Conservation (phyloP, 257 asterid species). For the Lavandula angustifolia region DNA sequence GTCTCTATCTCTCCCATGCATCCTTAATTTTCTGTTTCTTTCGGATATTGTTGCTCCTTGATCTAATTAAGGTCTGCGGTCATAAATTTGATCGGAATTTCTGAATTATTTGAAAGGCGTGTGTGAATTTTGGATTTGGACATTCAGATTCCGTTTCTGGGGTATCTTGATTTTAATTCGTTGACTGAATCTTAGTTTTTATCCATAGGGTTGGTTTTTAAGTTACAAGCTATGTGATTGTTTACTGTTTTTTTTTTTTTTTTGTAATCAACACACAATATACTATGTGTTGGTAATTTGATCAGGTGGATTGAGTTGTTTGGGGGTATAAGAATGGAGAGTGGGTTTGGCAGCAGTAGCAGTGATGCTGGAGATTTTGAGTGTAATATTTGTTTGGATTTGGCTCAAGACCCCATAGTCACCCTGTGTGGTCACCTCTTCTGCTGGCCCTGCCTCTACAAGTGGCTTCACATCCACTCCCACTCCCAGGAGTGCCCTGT, state of each 20-base stretch:
- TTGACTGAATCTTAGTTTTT: background rate
- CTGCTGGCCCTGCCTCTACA: slow-evolving; percentile 72
- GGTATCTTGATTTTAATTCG: slow-evolving; percentile 1
- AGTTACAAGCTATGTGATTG: background rate
- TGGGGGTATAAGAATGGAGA: slow-evolving; percentile 38
- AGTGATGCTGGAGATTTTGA: slow-evolving; percentile 65
- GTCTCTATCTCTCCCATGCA: no score
- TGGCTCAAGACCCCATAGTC: slow-evolving; percentile 69
- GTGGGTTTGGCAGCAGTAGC: slow-evolving; percentile 51
- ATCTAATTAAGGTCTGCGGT: no score
- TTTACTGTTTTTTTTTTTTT: background rate
- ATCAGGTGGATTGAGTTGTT: slow-evolving; percentile 17
- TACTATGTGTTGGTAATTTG: background rate
- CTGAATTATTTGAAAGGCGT: background rate
- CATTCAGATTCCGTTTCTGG: background rate
- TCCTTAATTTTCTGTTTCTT: no score
- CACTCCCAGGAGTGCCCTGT: slow-evolving; percentile 57
- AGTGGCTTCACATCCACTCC: slow-evolving; percentile 60
- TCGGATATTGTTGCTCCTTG: no score
- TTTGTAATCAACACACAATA: background rate
- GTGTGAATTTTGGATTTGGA: slow-evolving; percentile 9
- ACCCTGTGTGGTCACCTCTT: slow-evolving; percentile 69
- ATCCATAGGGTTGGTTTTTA: background rate
- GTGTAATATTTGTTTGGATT: slow-evolving; percentile 65
- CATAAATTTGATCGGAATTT: no score